Evolutionary conservation across 495 filamentous ascomycete genomes (phyloP).

Genomic region (Talaromyces ruber): DNA sequence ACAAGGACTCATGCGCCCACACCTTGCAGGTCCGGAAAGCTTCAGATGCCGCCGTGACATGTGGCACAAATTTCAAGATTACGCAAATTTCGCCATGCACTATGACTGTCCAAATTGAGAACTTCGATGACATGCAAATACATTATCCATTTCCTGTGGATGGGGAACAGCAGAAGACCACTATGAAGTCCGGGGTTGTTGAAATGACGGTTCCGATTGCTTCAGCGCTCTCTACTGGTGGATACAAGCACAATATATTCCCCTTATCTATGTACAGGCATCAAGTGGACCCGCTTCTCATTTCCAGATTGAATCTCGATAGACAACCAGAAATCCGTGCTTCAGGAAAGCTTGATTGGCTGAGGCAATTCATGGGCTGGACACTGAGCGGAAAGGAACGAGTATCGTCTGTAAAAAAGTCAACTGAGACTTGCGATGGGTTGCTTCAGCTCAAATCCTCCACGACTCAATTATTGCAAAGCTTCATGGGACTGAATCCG

Average conservation of each 20-base stretch:
- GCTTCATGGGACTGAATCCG: background rate
- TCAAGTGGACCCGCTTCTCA: background rate
- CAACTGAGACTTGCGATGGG: background rate
- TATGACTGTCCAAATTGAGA: background rate
- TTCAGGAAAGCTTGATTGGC: background rate
- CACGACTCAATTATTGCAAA: background rate
- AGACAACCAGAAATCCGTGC: background rate
- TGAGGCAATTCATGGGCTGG: background rate
- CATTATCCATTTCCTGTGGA: conserved; percentile 27
- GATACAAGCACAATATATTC: background rate
- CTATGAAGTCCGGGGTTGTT: conserved; percentile 13
- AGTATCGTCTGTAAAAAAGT: background rate
- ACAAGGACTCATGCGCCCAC: background rate
- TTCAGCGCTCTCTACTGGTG: background rate
- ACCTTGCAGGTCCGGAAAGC: background rate
- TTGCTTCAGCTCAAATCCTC: background rate
- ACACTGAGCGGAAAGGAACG: background rate
- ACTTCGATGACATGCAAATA: background rate
- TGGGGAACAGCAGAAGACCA: conserved; percentile 19
- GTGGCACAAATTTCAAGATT: background rate
- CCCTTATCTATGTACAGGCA: background rate
- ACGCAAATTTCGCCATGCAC: background rate
- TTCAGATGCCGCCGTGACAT: background rate
- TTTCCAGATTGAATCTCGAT: background rate
- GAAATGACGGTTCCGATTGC: background rate